Evolutionary conservation across 2,329 filamentous ascomycete species (phyloP).

Genomic region (Eutypa lata): DNA sequence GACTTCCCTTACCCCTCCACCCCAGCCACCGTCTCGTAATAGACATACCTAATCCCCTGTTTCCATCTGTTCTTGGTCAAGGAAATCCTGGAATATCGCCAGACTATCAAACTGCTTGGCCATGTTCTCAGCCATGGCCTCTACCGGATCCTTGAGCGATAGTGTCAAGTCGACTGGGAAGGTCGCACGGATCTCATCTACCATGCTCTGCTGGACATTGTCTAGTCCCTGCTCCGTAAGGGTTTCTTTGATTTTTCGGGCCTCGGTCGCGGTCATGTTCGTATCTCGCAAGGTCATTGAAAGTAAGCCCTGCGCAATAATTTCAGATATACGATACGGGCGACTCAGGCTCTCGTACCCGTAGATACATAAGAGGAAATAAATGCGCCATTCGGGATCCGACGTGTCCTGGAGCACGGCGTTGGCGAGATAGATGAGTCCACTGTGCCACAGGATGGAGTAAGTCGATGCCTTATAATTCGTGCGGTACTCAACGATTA

Average conservation of each 20-base stretch:
- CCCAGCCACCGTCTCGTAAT: too few relatives aligned
- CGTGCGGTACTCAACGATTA: slow-evolving; percentile 34
- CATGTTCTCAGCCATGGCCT: slow-evolving; percentile 31
- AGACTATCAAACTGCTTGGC: slow-evolving; percentile 31
- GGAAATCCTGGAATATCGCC: slow-evolving; percentile 31
- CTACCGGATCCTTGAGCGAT: slow-evolving; percentile 31
- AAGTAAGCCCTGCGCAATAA: slow-evolving; percentile 31
- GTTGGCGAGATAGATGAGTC: slow-evolving; percentile 37
- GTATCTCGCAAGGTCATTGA: slow-evolving; percentile 33
- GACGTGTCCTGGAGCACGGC: slow-evolving; percentile 28
- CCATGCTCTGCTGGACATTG: slow-evolving; percentile 12
- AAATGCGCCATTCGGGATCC: slow-evolving; percentile 30
- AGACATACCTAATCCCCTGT: too few relatives aligned
- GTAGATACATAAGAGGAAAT: slow-evolving; percentile 36
- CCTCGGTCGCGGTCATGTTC: slow-evolving; percentile 26
- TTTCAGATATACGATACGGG: slow-evolving; percentile 33
- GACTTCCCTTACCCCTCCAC: too few relatives aligned
- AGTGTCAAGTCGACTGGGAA: slow-evolving; percentile 36
- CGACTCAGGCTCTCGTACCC: slow-evolving; percentile 33
- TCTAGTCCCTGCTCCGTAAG: slow-evolving; percentile 23
- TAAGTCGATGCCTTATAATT: slow-evolving; percentile 30
- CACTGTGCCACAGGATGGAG: slow-evolving; percentile 39
- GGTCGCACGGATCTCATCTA: slow-evolving; percentile 28
- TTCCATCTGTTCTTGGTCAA: slow-evolving; percentile 13
- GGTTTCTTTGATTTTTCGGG: slow-evolving; percentile 27